Conservation (phyloP, 2,329 filamentous ascomycete genomes). For the Fusarium foetens region DNA sequence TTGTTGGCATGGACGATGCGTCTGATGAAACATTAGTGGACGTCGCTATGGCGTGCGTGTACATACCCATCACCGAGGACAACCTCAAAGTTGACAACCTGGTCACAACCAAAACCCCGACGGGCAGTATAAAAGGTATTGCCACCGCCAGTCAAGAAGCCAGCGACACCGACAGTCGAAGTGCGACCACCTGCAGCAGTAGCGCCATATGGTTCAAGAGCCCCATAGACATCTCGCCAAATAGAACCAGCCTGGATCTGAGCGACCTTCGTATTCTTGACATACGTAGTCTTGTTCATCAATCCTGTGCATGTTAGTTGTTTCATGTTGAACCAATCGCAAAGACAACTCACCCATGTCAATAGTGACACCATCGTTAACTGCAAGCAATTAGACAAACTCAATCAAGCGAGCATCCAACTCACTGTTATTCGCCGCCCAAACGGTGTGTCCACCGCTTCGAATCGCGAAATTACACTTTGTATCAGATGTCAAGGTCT, state of each 20-base stretch:
- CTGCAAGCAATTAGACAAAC: conserved; percentile 5
- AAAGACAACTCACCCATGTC: conserved; percentile 1
- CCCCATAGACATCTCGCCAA: conserved; percentile 7
- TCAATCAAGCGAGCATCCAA: fast-evolving
- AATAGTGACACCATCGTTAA: conserved; percentile 14
- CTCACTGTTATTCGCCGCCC: conserved; percentile 20
- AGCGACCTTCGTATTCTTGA: conserved; percentile 11
- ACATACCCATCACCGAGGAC: conserved; percentile 46
- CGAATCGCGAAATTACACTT: conserved; percentile 16
- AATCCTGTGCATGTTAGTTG: background rate
- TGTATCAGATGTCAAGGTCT: background rate
- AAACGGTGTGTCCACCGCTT: conserved; percentile 16
- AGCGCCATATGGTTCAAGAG: conserved; percentile 11
- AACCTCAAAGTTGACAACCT: conserved; percentile 55
- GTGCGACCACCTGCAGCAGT: conserved; percentile 15
- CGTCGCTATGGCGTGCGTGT: fast-evolving
- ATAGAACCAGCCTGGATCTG: conserved; percentile 6
- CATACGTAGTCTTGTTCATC: conserved; percentile 20
- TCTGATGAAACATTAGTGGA: background rate
- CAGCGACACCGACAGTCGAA: conserved; percentile 41
- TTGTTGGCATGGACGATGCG: conserved; percentile 14
- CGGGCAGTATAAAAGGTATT: conserved; percentile 32
- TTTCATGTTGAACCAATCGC: background rate
- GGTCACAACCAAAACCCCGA: conserved; percentile 50
- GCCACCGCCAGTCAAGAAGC: conserved; percentile 44